Evolutionary conservation across 192 early-diverging fungal species (phyloP), one percentile per base, ranked within the genome.

Genomic region (Coemansia sp.): DNA sequence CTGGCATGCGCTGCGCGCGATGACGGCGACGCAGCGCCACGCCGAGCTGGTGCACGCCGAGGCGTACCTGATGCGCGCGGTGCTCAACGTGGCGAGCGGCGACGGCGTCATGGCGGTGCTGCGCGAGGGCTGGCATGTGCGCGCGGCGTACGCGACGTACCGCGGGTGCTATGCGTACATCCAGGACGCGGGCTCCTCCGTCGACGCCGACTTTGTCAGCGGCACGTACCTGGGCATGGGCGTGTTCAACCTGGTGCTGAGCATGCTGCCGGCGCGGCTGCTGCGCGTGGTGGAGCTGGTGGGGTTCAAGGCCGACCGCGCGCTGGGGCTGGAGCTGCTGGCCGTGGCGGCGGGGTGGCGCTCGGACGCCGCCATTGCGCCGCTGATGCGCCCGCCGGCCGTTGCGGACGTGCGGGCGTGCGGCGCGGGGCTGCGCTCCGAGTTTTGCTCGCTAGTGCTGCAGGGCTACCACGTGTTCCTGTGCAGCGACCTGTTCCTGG

Each of bases 41-140:
- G 77, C 76, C 64, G 95, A 96, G 84, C 83, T 96, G 39, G 87
- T 93, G 7, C 87, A 89, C 59, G 94, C 94, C 9, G 95, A 96
- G 40, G 83, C 88, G 4, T 85, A 86, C 42, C 77, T 95, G 51
- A 45, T 95, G 60, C 88, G 90, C 25, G 87, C 93, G 8, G 67
- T 92, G 32, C 83, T 96, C 24, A 89, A 87, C 56, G 86, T 94
- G 31, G 71, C 92, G 32, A 85, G 86, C 49, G 91, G 95, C 64
- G 84, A 91, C 39, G 93, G 91, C 64, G 64, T 92, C 31, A 79
- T 94, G 47, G 86, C 88, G 14, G 88, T 94, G 43, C 64, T 96
- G 10, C 83, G 87, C 58, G 93, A 96, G 65, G 90, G 92, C 31
- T 82, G 94, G 71, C 87, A 89, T 43, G 88, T 94, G 20, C 89